Percentiles rank a stretch among this genome's conserved stretches.
phyloP scores from a whole-genome alignment of 2,329 filamentous ascomycete genomes.

The Trichoderma pleuroti region DNA sequence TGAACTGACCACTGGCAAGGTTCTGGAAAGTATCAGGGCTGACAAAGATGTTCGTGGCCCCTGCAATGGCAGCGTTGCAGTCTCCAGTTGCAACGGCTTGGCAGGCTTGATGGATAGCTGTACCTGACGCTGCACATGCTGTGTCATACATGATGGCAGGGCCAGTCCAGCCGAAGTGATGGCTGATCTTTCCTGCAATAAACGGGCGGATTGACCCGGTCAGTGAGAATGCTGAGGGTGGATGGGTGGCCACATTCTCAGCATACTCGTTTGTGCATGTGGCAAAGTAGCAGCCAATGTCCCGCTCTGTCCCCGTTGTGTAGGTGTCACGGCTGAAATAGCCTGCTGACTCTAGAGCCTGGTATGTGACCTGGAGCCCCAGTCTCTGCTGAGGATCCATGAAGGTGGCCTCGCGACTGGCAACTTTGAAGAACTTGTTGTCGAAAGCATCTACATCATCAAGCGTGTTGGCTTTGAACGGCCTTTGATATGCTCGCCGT shows the following conservation, averaged over 20 bases:
- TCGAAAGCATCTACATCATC: constrained; percentile 33
- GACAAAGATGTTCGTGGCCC: constrained; percentile 39
- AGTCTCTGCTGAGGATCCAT: constrained; percentile 41
- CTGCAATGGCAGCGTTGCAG: constrained; percentile 34
- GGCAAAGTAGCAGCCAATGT: constrained; percentile 39
- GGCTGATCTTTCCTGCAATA: constrained; percentile 32
- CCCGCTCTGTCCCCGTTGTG: not conserved
- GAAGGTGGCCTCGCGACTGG: constrained; percentile 33
- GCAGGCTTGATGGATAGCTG: constrained; percentile 36
- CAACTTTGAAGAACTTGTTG: constrained; percentile 40
- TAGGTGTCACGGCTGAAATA: constrained; percentile 20
- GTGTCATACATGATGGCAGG: constrained; percentile 37
- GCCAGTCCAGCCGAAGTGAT: constrained; percentile 39
- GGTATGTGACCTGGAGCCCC: constrained; percentile 40
- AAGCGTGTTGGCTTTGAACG: constrained; percentile 26
- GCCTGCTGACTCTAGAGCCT: constrained; percentile 34
- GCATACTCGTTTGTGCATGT: constrained; percentile 37
- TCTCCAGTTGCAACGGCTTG: constrained; percentile 31
- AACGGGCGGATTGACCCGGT: constrained; percentile 36
- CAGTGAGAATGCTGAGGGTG: constrained; percentile 36
- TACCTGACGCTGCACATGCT: constrained; percentile 37
- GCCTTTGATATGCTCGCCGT: not conserved
- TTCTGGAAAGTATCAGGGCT: constrained; percentile 27
- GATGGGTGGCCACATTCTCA: constrained; percentile 37
- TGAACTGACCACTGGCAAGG: constrained; percentile 26